Base-by-base conservation (phyloP, 352 stramenopile genomes). In the Globisporangium emineosum region DNA sequence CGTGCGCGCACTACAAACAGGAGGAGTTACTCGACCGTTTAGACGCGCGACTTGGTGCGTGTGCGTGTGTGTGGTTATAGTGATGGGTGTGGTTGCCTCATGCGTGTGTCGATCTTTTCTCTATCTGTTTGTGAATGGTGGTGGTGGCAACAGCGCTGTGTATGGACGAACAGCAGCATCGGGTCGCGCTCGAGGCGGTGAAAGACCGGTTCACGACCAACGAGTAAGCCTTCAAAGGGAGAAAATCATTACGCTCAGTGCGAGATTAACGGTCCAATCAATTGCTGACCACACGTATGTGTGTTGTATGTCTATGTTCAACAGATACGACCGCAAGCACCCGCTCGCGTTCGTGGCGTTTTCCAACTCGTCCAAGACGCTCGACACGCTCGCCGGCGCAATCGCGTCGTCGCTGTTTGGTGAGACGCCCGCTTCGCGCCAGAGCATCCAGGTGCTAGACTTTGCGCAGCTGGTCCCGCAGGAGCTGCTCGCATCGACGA, bases 261-360 rank as follows among this genome's bases (percentile, higher is more conserved):
- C 40, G 49, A 42, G 23, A 3, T 13, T 50, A 30, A 1, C 7
- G 4, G 30, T 53, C 2, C 40, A 29, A 27, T 5, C 33, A 0
- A 2, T 56, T 12, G 21, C 35, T 52, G 5, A 62, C 32, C 8
- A n/a, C 5, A 23, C 15, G 23, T 15, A 5, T 33, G 25, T 4
- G 5, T 33, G 23, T 54, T 54, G 13, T 32, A 10, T 42, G 60
- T 0, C 6, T 5, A 15, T 25, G n/a, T 0, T 50, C 27, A 21
- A 6, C 33, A 75, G 69, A 45, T 71, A 85, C 42, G 78, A 88
- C 67, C 70, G 66, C 12, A 68, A 70, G 23, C 67, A 74, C 29
- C 82, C 82, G 4, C 67, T 91, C 58, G 76, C 82, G 37, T 66
- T 91, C 23, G 69, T 78, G 40, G 49, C 75, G 7, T 82, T 91